Evolutionary conservation across 805 yeast genomes (phyloP), one percentile per base, ranked within the genome.

Genomic region (Lipomyces spencermartinsiae): DNA sequence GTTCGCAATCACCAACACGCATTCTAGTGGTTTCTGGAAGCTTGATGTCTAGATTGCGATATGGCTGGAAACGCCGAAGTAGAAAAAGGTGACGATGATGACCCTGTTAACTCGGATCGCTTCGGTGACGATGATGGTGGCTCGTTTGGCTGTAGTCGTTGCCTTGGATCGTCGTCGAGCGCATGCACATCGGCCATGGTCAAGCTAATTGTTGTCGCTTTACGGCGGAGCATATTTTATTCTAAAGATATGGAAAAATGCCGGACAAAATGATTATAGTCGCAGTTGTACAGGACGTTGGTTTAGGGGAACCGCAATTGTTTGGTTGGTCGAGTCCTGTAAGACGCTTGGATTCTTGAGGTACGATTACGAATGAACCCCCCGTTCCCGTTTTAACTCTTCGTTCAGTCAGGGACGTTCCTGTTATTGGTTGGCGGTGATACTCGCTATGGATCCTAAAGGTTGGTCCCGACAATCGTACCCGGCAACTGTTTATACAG

Each of bases 161-260:
- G 29, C 16, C 53, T 51, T 14, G 62, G 67, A 12, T 68, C 71
- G 63, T 68, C 71, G 67, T 68, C 71, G 10, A 68, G 63, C 5
- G 71, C 69, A 39, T 63, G 69, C 10, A 68, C 71, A 35, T 66
- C 71, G 10, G 69, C 69, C 69, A 66, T 68, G 8, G 71, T 59
- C 57, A 68, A 61, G 35, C 58, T 60, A n/a, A 68, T 68, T n/a
- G 65, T 66, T 5, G 71, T 68, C 29, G 71, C 65, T 51, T 68
- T 60, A 54, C 71, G 69, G 16, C 71, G 69, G 25, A 68, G 62
- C 71, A 68, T 68, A n/a, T 43, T 43, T 16, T 43, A n/a, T 43
- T 16, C 49, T 10, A 14, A 4, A 19, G 7, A 43, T n/a, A n/a
- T 43, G 22, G 8, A 8, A 14, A 43, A 16, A 6, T 43, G 5